phyloP scores from a whole-genome alignment of 192 early-diverging fungal genomes.

The Umbelopsis vinacea region DNA sequence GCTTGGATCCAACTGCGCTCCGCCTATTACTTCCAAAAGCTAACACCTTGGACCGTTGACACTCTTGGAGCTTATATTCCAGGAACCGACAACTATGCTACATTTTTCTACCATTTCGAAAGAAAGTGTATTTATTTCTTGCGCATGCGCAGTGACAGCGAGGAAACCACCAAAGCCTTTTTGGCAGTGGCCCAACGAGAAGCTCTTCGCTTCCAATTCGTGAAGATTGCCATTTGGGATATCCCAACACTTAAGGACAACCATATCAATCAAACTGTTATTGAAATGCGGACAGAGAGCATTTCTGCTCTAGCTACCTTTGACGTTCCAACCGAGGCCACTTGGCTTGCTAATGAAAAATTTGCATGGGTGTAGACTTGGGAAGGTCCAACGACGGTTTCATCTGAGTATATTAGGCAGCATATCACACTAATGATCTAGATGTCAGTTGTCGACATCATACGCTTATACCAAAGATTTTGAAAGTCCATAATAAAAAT shows the following conservation, averaged over 20 bases:
- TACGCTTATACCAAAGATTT: background rate
- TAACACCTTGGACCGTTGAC: background rate
- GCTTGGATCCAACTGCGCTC: slow-evolving; percentile 6
- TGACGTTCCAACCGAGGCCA: background rate
- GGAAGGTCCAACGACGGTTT: background rate
- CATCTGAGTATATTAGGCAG: background rate
- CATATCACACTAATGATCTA: background rate
- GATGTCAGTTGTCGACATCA: background rate
- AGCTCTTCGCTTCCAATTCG: slow-evolving; percentile 11
- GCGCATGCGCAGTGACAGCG: slow-evolving; percentile 24
- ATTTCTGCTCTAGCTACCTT: slow-evolving; percentile 11
- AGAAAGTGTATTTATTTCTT: background rate
- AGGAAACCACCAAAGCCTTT: slow-evolving; percentile 1
- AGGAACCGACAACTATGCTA: slow-evolving; percentile 14
- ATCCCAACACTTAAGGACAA: background rate
- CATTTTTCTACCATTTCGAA: slow-evolving; percentile 9
- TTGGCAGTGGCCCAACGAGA: slow-evolving; percentile 10
- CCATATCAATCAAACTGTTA: background rate
- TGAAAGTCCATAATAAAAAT: background rate
- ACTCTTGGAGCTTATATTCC: slow-evolving; percentile 14
- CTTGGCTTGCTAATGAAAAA: slow-evolving; percentile 21
- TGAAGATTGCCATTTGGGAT: slow-evolving; percentile 17
- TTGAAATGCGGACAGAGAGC: background rate
- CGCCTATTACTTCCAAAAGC: background rate
- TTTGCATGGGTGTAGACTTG: slow-evolving; percentile 9